Evolutionary conservation across 192 early-diverging fungal genomes (phyloP), one percentile per base, ranked within the genome.

Genomic region (Irineochytrium annulatum): DNA sequence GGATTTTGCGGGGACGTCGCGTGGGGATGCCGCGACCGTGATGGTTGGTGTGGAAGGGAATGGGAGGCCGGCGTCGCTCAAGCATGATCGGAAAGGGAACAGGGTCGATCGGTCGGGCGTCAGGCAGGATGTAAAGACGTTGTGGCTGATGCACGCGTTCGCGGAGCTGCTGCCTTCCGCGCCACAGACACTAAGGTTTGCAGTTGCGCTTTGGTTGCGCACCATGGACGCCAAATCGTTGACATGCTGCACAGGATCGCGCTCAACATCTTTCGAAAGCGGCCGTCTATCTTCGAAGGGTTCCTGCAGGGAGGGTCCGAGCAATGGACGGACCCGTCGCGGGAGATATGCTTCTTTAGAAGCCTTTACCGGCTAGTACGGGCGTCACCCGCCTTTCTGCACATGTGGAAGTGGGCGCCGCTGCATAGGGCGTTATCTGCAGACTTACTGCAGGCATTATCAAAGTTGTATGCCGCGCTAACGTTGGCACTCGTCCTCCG

Each of bases 51-150:
- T 28, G n/a, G n/a, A 29, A 4, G 57, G 30, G 20, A 57, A 1
- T 20, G 29, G 76, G 16, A 54, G 68, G 8, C 59, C 74, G n/a
- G 75, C 66, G 24, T 69, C 75, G 26, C 75, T 63, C 1, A 71
- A 71, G 43, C 69, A 71, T 46, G 62, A 66, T 48, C 35, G 44
- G 20, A 46, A 67, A 28, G 69, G 69, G 4, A 39, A 59, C 55
- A 20, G 22, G 39, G 54, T 62, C 6, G 16, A 20, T 16, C 17
- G 26, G 14, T 3, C 3, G n/a, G 20, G 51, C 22, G 46, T 22
- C 20, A 26, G 63, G 31, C 27, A 29, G 54, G 5, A 32, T 19
- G 48, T 28, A 19, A 11, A 17, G 13, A 39, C 39, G 24, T 20
- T 16, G 32, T 29, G 45, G 44, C 13, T 52, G 8, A 20, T 49